Evolutionary conservation across 192 early-diverging fungal species (phyloP), one percentile per base, ranked within the genome.

Genomic region (Linnemannia schmuckeri): DNA sequence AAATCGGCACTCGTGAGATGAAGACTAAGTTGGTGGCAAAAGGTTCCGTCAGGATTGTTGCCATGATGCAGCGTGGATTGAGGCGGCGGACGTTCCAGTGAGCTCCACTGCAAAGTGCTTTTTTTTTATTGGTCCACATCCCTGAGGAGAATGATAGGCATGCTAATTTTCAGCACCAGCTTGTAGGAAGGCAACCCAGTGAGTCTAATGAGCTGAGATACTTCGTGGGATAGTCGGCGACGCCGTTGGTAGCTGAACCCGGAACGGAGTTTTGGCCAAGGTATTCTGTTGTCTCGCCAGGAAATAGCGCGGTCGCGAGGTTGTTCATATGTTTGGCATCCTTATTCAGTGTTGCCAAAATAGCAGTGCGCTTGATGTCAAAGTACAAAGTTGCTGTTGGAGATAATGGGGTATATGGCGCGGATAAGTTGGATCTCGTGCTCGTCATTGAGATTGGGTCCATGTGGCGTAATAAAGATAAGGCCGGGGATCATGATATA

Each of bases 71-170:
- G 70, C 74, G 2, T 49, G 2, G 42, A 0, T 24, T 1, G 2
- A 88, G 46, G 1, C 37, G 35, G 7, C 37, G 38, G 2, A 69
- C 13, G 33, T 79, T 75, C 37, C 79, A 55, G 0, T 77, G 18
- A 57, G 79, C 85, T 18, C 87, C 79, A 76, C 81, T 88, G 55
- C 87, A 88, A 8, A 81, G 17, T 52, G 4, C 49, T 52, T 52
- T 52, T 22, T 22, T 52, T 52, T 22, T 15, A n/a, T n/a, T n/a
- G n/a, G 40, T n/a, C 76, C 80, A 22, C 63, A 0, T 37, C 22
- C 37, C 41, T 76, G 68, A 87, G 27, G 42, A 77, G 76, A 38
- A 82, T 82, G 49, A 88, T 63, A 3, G 78, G 72, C 52, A 52
- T 49, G 33, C 52, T 72, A 13, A 75, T 42, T 17, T 75, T 79